Base-by-base conservation (phyloP, 768 basidiomycete species). In the Boletus rufocinnamomeus region DNA sequence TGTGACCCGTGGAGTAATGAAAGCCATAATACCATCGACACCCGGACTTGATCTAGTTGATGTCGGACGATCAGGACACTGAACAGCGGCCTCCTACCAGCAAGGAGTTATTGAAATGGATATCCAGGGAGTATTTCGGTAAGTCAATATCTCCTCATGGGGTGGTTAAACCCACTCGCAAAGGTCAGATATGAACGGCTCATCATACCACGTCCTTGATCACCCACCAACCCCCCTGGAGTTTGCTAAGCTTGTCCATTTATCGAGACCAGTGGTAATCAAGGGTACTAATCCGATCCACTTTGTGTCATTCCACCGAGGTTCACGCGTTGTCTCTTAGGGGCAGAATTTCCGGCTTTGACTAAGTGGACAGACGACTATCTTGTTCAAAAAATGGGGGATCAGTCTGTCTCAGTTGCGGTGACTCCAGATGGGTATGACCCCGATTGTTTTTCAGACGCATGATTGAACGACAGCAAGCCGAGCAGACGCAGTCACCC, bases 341-440 rank as follows among this genome's bases (percentile, higher is more conserved):
- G 82, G 21, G 73, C 83, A 62, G 56, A 77, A 13, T 66, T 82
- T 48, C 78, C 80, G n/a, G 80, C 72, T 34, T 67, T 75, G 43
- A 68, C 74, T 14, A 77, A 77, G 44, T 96, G 93, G 94, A 78
- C 83, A 13, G 76, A 87, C 67, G 76, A 82, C 49, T 87, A 88
- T 67, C 80, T 95, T 14, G 66, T 73, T 14, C 63, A 76, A n/a
- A 70, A 69, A 50, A 84, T 91, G 81, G 84, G 80, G 4, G 72
- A 82, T 5, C 71, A 71, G 28, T 53, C 62, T 34, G 80, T 95
- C 40, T 88, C 89, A 8, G 84, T 95, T 32, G 90, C 93, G 2
- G 79, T 89, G 43, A 95, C 93, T 6, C 91, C 93, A 0, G 84
- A 93, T 60, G 93, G 93, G 93, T 93, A 61, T 62, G 81, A 40